phyloP scores from a whole-genome alignment of 2,329 filamentous ascomycete species.

The Trichoderma afroharzianum region DNA sequence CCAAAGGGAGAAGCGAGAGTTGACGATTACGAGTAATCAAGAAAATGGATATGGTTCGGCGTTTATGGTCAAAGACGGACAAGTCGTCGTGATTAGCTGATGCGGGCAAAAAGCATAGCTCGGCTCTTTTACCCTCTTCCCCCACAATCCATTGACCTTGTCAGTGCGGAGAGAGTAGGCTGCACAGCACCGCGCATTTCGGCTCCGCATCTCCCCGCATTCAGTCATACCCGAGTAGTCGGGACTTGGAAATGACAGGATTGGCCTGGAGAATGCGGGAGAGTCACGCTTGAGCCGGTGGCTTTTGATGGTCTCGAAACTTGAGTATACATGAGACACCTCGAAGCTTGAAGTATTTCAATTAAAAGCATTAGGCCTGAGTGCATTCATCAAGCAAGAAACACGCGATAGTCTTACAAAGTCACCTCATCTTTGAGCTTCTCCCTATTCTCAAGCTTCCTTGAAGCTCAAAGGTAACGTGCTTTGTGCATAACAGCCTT shows the following conservation, averaged over 20 bases:
- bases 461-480: background rate
- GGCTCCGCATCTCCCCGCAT: slow-evolving; percentile 19
- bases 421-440: background rate
- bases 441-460: background rate
- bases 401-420: background rate
- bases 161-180: slow-evolving; percentile 4
- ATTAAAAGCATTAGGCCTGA: background rate
- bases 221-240: slow-evolving; percentile 1
- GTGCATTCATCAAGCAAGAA: background rate
- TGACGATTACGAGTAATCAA: background rate
- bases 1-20: background rate
- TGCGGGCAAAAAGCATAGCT: background rate
- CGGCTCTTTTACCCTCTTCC: slow-evolving; percentile 8
- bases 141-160: slow-evolving; percentile 12
- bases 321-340: background rate
- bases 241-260: background rate
- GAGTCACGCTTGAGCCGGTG: background rate
- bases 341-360: background rate
- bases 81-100: background rate
- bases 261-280: background rate
- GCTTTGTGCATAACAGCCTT: background rate
- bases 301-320: background rate
- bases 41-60: background rate
- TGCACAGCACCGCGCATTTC: background rate
- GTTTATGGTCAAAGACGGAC: background rate